Evolutionary conservation across 176 grass and related monocot species (phyloP).

Genomic region (Oropetium thomaeum): DNA sequence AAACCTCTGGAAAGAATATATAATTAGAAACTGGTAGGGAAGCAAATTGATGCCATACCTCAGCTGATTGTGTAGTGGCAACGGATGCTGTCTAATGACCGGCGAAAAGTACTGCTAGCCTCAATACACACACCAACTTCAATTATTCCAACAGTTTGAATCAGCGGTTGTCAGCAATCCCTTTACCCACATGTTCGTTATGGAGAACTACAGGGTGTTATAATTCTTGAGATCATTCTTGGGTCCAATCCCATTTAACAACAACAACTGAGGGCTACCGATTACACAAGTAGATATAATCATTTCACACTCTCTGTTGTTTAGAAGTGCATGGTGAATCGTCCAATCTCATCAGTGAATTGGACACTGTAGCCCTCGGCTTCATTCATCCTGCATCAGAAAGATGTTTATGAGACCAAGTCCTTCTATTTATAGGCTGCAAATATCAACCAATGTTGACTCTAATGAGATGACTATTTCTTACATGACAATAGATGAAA

Average conservation of each 20-base stretch:
- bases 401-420: slow-evolving; percentile 28
- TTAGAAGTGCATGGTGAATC: slow-evolving; percentile 52
- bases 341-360: slow-evolving; percentile 70
- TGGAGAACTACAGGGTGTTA: slow-evolving; percentile 53
- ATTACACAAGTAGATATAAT: slow-evolving; percentile 65
- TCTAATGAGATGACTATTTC: too few species aligned
- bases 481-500: too few species aligned
- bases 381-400: slow-evolving; percentile 33
- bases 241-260: slow-evolving; percentile 74
- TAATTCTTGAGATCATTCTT: slow-evolving; percentile 66
- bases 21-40: slow-evolving; percentile 12
- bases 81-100: slow-evolving; percentile 66
- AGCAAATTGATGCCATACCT: slow-evolving; percentile 47
- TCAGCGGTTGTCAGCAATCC: slow-evolving; percentile 82
- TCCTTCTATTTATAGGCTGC: too few species aligned
- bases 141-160: slow-evolving; percentile 84
- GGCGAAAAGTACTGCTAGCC: slow-evolving; percentile 84
- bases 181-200: slow-evolving; percentile 71
- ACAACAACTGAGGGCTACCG: slow-evolving; percentile 67
- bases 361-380: slow-evolving; percentile 59
- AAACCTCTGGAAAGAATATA: slow-evolving; percentile 10
- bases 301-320: slow-evolving; percentile 47
- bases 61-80: slow-evolving; percentile 88
- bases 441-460: too few species aligned
- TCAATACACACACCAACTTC: slow-evolving; percentile 65